Base-by-base conservation (phyloP, 1,139 yeast genomes). In the Blastobotrys persicus region DNA sequence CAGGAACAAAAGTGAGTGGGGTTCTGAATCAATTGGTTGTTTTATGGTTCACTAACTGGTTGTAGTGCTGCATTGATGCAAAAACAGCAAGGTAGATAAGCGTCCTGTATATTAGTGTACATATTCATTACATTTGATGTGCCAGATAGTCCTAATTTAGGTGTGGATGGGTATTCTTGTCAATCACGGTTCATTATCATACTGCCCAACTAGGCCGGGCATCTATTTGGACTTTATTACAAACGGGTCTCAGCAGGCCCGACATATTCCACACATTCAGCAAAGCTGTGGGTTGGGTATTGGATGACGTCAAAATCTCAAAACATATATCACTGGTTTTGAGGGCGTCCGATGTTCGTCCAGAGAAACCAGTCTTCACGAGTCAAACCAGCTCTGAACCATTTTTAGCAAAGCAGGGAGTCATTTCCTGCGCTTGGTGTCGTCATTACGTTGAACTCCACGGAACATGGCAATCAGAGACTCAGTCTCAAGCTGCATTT, bases 1-100 rank as follows among this genome's bases (percentile, higher is more conserved):
- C 98, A 92, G 73, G 98, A 92, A 69, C 97, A 91, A 73, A 92
- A 91, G 52, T 49, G 40, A 23, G 52, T 49, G 4, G 9, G 16
- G 16, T 34, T 34, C 11, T 4, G 19, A 6, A 14, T 16, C 31
- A n/a, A 17, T 38, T 17, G 18, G 26, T 18, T 6, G 31, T 14
- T 11, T 6, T 19, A 13, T 4, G 20, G 9, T n/a, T 2, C 12
- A 26, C 44, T 20, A 19, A 13, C 31, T 28, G 11, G 19, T 14
- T 16, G 26, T 38, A 49, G 52, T 44, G 64, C 64, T 40, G 59
- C 58, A 26, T 48, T 60, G 51, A 60, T 60, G 63, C 61, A 37
- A 18, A 37, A 60, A 46, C 59, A 60, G 46, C 60, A 56, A 49
- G 57, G 59, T 18, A 47, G 43, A 34, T 23, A 23, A 23, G 9